Percentiles rank a stretch among this genome's conserved stretches.
Evolutionary conservation across 2,329 filamentous ascomycete genomes (phyloP).

Genomic region (Metarhizium brunneum): DNA sequence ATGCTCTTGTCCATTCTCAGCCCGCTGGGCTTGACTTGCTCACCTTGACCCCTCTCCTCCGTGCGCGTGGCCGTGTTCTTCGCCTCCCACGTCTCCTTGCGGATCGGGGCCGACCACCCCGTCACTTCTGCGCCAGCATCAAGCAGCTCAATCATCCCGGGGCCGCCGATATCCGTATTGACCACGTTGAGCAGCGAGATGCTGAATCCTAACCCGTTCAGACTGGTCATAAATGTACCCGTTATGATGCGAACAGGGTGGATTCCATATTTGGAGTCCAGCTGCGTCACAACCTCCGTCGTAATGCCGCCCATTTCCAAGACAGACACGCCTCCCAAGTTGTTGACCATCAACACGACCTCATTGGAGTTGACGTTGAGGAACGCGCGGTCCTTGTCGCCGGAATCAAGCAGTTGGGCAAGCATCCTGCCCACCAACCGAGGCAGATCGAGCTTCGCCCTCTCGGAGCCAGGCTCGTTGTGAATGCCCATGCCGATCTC

Average conservation of each 20-base stretch:
- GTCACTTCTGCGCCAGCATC: constrained; percentile 61
- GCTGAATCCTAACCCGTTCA: constrained; percentile 70
- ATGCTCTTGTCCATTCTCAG: constrained; percentile 42
- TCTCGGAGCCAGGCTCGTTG: constrained; percentile 54
- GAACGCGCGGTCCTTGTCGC: constrained; percentile 63
- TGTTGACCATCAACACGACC: constrained; percentile 64
- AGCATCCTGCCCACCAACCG: constrained; percentile 57
- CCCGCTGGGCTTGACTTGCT: constrained; percentile 33
- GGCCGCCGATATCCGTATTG: constrained; percentile 46
- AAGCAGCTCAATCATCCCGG: constrained; percentile 58
- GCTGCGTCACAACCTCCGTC: constrained; percentile 56
- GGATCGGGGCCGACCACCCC: constrained; percentile 60
- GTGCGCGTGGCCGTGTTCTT: constrained; percentile 39
- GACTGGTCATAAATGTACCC: constrained; percentile 69
- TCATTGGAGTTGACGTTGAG: constrained; percentile 52
- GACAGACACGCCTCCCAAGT: constrained; percentile 63
- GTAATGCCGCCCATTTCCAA: constrained; percentile 66
- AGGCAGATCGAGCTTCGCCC: constrained; percentile 41
- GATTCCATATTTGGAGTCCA: constrained; percentile 47
- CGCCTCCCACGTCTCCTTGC: constrained; percentile 53
- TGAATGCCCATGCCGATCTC: constrained; percentile 73
- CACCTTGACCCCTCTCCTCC: constrained; percentile 20
- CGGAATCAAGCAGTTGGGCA: constrained; percentile 54
- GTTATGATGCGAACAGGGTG: constrained; percentile 54
- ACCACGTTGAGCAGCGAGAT: constrained; percentile 59